phyloP scores from a whole-genome alignment of 257 asterid genomes.

The Nicotiana paniculata region DNA sequence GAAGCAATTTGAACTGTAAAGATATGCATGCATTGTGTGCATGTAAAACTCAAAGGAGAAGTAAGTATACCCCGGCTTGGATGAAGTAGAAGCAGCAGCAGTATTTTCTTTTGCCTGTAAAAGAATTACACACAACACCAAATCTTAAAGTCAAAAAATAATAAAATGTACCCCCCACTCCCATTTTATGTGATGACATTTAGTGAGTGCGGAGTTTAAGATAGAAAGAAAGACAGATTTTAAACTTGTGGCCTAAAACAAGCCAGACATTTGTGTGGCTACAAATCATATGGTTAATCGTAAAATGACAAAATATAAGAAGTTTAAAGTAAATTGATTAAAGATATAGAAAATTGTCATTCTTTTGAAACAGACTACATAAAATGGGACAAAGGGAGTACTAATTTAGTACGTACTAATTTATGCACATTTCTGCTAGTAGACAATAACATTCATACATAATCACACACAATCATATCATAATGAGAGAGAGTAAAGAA shows the following conservation, averaged over 20 bases:
- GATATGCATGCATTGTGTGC: neutral
- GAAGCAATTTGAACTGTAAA: neutral
- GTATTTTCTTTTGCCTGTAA: conserved; percentile 42
- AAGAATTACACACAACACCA: neutral
- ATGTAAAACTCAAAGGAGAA: neutral
- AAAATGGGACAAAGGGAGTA: no score
- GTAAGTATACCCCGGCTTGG: conserved; percentile 56
- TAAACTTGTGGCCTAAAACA: no score
- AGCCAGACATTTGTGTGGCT: no score
- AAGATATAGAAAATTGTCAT: no score
- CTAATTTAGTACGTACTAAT: neutral
- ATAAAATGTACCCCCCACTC: neutral
- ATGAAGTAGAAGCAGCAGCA: conserved; percentile 36
- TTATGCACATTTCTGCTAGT: neutral
- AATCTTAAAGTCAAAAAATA: neutral
- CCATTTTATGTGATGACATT: no score
- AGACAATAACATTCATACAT: neutral
- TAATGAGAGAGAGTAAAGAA: neutral
- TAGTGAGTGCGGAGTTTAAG: no score
- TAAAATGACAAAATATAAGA: no score
- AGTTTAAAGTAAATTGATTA: no score
- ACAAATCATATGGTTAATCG: no score
- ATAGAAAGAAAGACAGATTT: no score
- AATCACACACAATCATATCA: neutral
- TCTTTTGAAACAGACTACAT: no score